These are phyloP conservation scores for Irpex sp. DNA, from an alignment of 1,284 basidiomycete species.

Conservation along the genomic window DNA sequence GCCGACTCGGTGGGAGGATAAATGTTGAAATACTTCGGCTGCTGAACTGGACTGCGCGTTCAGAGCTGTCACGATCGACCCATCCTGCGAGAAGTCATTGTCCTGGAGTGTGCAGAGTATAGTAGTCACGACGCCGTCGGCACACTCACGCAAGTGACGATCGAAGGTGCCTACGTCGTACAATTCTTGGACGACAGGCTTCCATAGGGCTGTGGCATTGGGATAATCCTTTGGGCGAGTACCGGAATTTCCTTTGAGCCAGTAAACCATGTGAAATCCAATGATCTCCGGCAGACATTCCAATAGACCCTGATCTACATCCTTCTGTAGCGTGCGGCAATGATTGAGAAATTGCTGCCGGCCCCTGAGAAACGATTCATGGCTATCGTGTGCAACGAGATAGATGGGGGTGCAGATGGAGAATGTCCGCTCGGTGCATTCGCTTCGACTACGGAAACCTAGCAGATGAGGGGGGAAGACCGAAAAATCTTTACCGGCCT, in stretches of 20 bases:
- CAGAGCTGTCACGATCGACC: constrained; percentile 47
- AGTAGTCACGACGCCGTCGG: constrained; percentile 53
- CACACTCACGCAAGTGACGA: constrained; percentile 37
- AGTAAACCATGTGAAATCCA: constrained; percentile 55
- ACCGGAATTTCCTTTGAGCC: constrained; percentile 31
- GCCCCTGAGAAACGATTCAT: constrained; percentile 34
- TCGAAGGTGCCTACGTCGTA: constrained; percentile 25
- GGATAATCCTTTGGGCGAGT: constrained; percentile 12
- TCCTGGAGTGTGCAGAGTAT: constrained; percentile 62
- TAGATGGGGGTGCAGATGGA: constrained; percentile 60
- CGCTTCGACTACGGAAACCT: constrained; percentile 61
- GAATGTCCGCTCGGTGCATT: constrained; percentile 61
- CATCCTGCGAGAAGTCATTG: constrained; percentile 45
- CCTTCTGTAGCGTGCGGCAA: constrained; percentile 58
- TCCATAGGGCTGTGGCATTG: constrained; percentile 37
- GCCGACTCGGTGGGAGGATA: constrained; percentile 51
- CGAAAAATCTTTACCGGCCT: constrained; percentile 49
- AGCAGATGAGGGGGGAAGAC: constrained; percentile 68
- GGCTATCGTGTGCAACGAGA: constrained; percentile 37
- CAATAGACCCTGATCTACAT: constrained; percentile 47
- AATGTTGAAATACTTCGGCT: constrained; percentile 39
- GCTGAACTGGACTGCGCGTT: constrained; percentile 28
- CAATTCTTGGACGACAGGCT: constrained; percentile 27
- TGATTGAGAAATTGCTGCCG: constrained; percentile 54
- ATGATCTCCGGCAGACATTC: constrained; percentile 73